A percentile compares a stretch with the other conserved stretches of the same genome.
Conservation (phyloP, 441 rosid species). For the Capsella rubella region DNA sequence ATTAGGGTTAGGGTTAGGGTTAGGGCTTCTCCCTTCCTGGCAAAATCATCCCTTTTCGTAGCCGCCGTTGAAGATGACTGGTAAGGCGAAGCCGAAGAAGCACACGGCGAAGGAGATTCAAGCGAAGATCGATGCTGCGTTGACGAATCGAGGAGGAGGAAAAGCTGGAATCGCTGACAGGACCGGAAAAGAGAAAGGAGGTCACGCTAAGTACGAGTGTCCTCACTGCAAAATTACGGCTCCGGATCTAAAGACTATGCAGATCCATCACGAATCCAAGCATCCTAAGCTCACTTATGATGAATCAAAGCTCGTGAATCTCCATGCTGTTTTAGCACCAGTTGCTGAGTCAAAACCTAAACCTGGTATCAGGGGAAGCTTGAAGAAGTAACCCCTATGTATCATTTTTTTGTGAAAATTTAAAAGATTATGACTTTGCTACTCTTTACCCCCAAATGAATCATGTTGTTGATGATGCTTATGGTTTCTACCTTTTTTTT, state of each 20-base stretch:
- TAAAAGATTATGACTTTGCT: constrained; percentile 2
- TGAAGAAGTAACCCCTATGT: constrained; percentile 39
- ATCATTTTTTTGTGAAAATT: not conserved
- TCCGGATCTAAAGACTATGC: constrained; percentile 87
- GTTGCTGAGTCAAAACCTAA: constrained; percentile 40
- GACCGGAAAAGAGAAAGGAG: constrained; percentile 82
- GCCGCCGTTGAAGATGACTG: constrained; percentile 66
- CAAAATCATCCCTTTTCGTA: not conserved
- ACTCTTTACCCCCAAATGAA: not conserved
- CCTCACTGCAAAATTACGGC: constrained; percentile 86
- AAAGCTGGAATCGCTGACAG: constrained; percentile 81
- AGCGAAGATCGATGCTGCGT: constrained; percentile 79
- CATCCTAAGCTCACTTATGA: constrained; percentile 89
- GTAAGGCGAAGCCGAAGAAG: constrained; percentile 99
- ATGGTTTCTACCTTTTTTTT: too few relatives aligned
- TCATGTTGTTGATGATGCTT: constrained; percentile 34
- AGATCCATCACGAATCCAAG: constrained; percentile 93
- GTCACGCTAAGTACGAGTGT: constrained; percentile 95
- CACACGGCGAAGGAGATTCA: constrained; percentile 96
- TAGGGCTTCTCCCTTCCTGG: constrained; percentile 30
- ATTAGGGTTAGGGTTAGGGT: constrained; percentile 34
- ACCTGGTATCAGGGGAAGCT: constrained; percentile 49
- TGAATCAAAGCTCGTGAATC: constrained; percentile 62
- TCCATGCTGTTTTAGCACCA: constrained; percentile 50
- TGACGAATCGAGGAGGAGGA: constrained; percentile 93